Evolutionary conservation across 1,139 yeast species (phyloP), one percentile per base, ranked within the genome.

Genomic region (Lodderomyces orthopsilosis): DNA sequence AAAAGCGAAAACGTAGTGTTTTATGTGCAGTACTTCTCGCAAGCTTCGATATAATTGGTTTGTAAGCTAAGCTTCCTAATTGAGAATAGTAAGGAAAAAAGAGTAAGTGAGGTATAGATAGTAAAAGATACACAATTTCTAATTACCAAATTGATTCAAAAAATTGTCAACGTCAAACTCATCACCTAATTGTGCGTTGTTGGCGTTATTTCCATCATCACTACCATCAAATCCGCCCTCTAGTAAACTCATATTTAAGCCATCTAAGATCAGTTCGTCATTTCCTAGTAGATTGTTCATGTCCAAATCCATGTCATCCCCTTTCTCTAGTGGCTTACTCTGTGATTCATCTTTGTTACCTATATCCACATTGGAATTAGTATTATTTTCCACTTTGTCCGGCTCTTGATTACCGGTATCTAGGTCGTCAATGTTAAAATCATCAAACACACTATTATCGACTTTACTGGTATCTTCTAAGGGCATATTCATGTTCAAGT

Each of bases 101-200:
- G 13, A 34, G 10, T n/a, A 10, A 17, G 10, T 6, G 17, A 17
- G 35, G 26, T 13, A 12, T 12, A 22, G 15, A 28, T 3, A 28
- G 15, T 28, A 28, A 4, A 13, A 5, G 9, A 4, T 28, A 28
- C 32, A 14, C 18, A 28, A 15, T 19, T 6, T 7, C 19, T 30
- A 41, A 18, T 59, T 69, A 6, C 75, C 75, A 54, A 71, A 71
- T 51, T 73, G 77, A 51, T 70, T 71, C 50, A 73, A 63, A 51
- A 73, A 73, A 50, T 64, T 70, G 47, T 73, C 78, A 35, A 73
- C 77, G 49, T 73, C 77, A 53, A 73, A 73, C 48, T 71, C 77
- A 27, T 63, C 67, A 28, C 40, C 43, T 27, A 42, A 18, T 26
- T 40, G 41, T 18, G 61, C 65, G 24, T 51, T 46, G 17, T 38